A percentile compares a stretch with the other conserved stretches of the same genome.
phyloP scores from a whole-genome alignment of 1,284 basidiomycete genomes.

The Ceratobasidium papillatum region DNA sequence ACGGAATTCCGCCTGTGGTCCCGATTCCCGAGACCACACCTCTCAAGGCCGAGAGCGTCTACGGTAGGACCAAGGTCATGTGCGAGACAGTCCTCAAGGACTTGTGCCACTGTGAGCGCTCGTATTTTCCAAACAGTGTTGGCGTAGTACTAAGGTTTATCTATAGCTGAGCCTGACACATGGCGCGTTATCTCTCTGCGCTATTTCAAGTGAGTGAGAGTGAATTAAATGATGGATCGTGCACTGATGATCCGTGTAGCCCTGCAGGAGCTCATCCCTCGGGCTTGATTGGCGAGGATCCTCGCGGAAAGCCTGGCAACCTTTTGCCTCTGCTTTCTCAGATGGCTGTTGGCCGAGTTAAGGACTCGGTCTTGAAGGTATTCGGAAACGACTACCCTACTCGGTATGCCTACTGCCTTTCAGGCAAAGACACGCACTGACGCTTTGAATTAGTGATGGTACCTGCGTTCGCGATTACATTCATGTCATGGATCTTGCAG shows the following conservation, averaged over 20 bases:
- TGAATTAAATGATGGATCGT: background rate
- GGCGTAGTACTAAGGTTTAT: conserved; percentile 34
- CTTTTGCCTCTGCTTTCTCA: conserved; percentile 93
- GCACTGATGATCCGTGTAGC: conserved; percentile 56
- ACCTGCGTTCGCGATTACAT: conserved; percentile 98
- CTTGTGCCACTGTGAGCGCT: conserved; percentile 74
- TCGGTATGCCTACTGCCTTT: conserved; percentile 60
- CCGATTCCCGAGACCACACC: conserved; percentile 96
- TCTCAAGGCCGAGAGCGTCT: conserved; percentile 89
- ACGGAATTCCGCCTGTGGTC: conserved; percentile 90
- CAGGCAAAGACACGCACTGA: background rate
- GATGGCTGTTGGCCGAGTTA: conserved; percentile 92
- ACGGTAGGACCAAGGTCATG: conserved; percentile 97
- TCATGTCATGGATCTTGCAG: conserved; percentile 94
- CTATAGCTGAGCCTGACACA: conserved; percentile 68
- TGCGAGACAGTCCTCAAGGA: conserved; percentile 92
- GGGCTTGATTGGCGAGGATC: conserved; percentile 95
- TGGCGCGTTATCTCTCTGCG: conserved; percentile 88
- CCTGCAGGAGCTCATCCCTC: conserved; percentile 97
- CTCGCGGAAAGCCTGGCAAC: conserved; percentile 93
- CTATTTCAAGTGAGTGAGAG: conserved; percentile 89
- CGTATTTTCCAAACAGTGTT: conserved; percentile 4
- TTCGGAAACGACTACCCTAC: conserved; percentile 99
- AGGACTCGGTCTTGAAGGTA: conserved; percentile 83
- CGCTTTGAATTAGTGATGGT: conserved; percentile 73